Conservation (phyloP, 495 filamentous ascomycete genomes). For the Pyrenopolyporus hunteri region DNA sequence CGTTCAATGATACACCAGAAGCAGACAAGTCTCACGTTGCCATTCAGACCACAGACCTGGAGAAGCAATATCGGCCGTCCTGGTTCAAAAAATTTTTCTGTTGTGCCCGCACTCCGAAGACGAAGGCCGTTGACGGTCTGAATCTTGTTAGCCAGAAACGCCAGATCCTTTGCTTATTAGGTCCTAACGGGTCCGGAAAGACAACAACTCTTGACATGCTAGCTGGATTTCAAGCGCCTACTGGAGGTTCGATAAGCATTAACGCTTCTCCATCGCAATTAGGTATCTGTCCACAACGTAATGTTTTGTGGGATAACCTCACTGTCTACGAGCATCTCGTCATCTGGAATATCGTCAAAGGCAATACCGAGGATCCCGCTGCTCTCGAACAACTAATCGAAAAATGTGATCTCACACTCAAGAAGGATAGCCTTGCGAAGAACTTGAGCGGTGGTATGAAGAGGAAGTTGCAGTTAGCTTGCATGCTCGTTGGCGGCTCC, state of each 20-base stretch:
- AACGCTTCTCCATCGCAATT: constrained; percentile 44
- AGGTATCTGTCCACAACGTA: constrained; percentile 76
- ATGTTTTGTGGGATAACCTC: constrained; percentile 75
- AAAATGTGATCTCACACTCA: constrained; percentile 68
- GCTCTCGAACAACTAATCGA: constrained; percentile 59
- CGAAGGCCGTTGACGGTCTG: constrained; percentile 68
- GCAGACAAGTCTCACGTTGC: constrained; percentile 45
- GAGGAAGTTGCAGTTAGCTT: constrained; percentile 72
- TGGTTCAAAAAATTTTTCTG: constrained; percentile 62
- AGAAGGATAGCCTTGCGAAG: constrained; percentile 60
- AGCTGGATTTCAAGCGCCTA: constrained; percentile 67
- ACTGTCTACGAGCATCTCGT: constrained; percentile 72
- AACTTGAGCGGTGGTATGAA: constrained; percentile 78
- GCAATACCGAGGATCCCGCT: constrained; percentile 49
- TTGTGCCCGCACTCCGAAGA: constrained; percentile 52
- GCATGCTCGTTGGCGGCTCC: constrained; percentile 79
- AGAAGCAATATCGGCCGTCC: constrained; percentile 59
- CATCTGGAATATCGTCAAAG: constrained; percentile 73
- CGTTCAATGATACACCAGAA: constrained; percentile 29
- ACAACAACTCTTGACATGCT: constrained; percentile 77
- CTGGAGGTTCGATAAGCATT: constrained; percentile 64
- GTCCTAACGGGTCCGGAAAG: constrained; percentile 79
- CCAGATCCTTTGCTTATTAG: constrained; percentile 72
- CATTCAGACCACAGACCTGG: constrained; percentile 25
- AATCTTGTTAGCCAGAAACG: constrained; percentile 64